Evolutionary conservation across 768 basidiomycete genomes (phyloP).

Genomic region (Boletellus ananiceps): DNA sequence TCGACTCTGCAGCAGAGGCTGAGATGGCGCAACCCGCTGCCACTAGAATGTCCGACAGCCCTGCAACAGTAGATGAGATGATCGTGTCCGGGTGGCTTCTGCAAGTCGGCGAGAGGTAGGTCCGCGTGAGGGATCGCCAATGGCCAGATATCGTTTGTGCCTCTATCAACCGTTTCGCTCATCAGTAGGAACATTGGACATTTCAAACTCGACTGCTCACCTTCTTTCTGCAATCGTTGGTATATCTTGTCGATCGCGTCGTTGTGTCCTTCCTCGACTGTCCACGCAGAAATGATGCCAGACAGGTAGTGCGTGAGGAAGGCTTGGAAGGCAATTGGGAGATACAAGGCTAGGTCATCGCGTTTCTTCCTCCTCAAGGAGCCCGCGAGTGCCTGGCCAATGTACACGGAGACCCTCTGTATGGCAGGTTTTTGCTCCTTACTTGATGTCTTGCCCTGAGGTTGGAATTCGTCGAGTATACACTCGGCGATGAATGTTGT

Average conservation of each 20-base stretch:
- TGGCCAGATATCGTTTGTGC: constrained; percentile 6
- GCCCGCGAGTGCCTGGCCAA: constrained; percentile 1
- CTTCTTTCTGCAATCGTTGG: constrained; percentile 3
- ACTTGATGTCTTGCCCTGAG: background rate
- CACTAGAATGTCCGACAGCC: constrained; percentile 7
- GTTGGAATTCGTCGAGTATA: background rate
- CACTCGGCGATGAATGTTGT: constrained; percentile 8
- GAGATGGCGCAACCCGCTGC: constrained; percentile 5
- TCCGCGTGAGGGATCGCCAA: constrained; percentile 13
- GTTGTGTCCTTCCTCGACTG: background rate
- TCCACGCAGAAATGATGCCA: constrained; percentile 11
- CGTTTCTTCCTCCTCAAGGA: background rate
- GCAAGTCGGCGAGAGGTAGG: background rate
- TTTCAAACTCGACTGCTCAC: background rate
- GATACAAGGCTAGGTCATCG: constrained; percentile 1
- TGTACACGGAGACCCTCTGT: background rate
- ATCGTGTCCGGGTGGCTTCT: background rate
- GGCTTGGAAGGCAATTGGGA: constrained; percentile 11
- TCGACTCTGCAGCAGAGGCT: background rate
- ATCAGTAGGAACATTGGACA: background rate
- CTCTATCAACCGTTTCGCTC: background rate
- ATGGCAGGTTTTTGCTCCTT: background rate
- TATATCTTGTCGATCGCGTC: constrained; percentile 6
- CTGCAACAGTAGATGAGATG: background rate
- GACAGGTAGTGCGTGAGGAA: background rate